Conservation (phyloP, 441 rosid species). For the Erysimum pusillum region DNA sequence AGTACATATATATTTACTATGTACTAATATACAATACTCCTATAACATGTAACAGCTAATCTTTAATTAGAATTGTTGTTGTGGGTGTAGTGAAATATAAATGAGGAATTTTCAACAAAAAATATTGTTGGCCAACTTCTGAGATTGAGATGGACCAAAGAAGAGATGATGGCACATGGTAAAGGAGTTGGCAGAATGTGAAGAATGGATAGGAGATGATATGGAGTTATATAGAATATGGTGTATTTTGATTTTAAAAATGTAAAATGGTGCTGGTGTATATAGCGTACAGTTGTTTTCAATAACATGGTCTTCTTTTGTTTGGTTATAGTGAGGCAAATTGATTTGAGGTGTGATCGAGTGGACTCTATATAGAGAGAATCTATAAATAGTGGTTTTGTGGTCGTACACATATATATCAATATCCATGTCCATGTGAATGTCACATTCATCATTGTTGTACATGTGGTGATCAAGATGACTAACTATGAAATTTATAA, state of each 20-base stretch:
- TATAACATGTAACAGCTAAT: constrained; percentile 9
- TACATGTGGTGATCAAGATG: constrained; percentile 42
- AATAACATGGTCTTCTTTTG: constrained; percentile 47
- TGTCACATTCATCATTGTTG: constrained; percentile 47
- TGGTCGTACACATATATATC: constrained; percentile 37
- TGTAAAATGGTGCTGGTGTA: too few relatives aligned
- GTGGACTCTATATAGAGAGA: constrained; percentile 38
- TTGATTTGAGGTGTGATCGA: constrained; percentile 37
- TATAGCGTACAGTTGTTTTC: constrained; percentile 39
- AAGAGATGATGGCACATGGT: constrained; percentile 44
- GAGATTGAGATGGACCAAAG: constrained; percentile 39
- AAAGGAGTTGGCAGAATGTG: constrained; percentile 42
- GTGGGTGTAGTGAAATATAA: constrained; percentile 4
- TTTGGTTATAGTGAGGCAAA: constrained; percentile 43
- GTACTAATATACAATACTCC: not conserved
- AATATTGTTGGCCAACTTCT: constrained; percentile 40
- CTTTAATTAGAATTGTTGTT: not conserved
- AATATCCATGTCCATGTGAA: constrained; percentile 45
- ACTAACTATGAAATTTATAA: constrained; percentile 31
- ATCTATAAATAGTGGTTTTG: constrained; percentile 45
- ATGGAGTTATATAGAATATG: constrained; percentile 19
- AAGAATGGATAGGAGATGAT: constrained; percentile 43
- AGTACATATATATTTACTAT: not conserved
- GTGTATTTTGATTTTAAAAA: not conserved
- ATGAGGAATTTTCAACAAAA: not conserved